A percentile compares a stretch with the other conserved stretches of the same genome.
Evolutionary conservation across 176 grass and related monocot species (phyloP).

Genomic region (Phoenix roebelenii): DNA sequence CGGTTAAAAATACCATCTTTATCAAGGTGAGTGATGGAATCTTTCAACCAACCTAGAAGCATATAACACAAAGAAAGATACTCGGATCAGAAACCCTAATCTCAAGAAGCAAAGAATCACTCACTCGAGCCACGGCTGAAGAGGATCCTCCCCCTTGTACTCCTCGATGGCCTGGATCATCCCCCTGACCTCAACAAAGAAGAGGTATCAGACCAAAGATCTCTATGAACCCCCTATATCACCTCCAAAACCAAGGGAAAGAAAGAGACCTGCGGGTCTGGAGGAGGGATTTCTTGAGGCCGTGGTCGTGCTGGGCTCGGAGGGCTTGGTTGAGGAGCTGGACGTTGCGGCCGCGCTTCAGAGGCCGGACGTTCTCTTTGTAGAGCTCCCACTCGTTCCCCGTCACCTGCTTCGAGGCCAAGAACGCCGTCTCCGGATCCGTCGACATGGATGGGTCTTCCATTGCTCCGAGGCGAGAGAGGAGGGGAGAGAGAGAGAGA

Average conservation of each 20-base stretch:
- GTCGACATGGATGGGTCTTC: too few relatives aligned
- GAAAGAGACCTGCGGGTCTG: conserved; percentile 34
- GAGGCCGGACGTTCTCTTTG: conserved; percentile 92
- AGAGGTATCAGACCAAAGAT: too few relatives aligned
- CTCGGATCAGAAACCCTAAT: too few relatives aligned
- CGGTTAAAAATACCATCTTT: too few relatives aligned
- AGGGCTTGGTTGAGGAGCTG: conserved; percentile 67
- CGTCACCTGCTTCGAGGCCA: conserved; percentile 22
- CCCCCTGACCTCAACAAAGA: conserved; percentile 26
- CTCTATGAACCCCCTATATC: too few relatives aligned
- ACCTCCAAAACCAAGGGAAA: neutral
- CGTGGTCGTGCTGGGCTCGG: conserved; percentile 38
- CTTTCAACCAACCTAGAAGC: too few relatives aligned
- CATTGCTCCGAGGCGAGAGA: too few relatives aligned
- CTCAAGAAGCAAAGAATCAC: neutral
- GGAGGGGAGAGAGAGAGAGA: too few relatives aligned
- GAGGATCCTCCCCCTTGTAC: conserved; percentile 75
- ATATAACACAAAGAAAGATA: too few relatives aligned
- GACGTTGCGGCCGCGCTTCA: conserved; percentile 90
- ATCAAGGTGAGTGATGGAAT: too few relatives aligned
- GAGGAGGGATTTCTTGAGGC: conserved; percentile 46
- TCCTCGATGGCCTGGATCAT: conserved; percentile 78
- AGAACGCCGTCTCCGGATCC: neutral
- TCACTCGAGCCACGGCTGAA: conserved; percentile 88
- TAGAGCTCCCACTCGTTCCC: conserved; percentile 62